These are phyloP conservation scores for Colletotrichum sansevieriae DNA, from an alignment of 2,329 filamentous ascomycete species.

Conservation along the genomic window DNA sequence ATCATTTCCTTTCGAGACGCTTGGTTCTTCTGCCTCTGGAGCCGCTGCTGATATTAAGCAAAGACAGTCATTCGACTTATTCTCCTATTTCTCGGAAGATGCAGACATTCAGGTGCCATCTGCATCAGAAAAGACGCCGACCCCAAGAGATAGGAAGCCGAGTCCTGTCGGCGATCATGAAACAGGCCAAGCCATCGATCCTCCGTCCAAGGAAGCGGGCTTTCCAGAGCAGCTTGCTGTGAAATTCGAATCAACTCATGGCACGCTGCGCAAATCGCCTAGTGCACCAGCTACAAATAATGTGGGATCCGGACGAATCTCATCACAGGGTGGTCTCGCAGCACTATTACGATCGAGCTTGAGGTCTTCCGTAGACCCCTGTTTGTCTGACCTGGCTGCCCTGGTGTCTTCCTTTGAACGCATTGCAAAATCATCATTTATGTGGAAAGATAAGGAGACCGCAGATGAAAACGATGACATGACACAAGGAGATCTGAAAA, in stretches of 20 bases:
- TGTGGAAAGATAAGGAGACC: conserved; percentile 42
- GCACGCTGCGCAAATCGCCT: not conserved
- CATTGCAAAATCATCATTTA: conserved; percentile 45
- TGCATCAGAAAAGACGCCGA: not conserved
- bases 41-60: no score
- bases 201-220: no score
- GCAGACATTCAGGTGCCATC: not conserved
- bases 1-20: conserved; percentile 20
- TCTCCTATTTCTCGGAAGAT: not conserved
- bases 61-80: not conserved
- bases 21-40: conserved; percentile 2
- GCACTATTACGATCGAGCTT: conserved; percentile 33
- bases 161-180: no score
- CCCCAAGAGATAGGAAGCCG: no score
- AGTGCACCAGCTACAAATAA: not conserved
- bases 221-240: no score
- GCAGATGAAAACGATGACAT: not conserved
- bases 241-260: not conserved
- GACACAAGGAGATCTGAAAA: conserved; percentile 14
- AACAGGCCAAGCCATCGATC: no score
- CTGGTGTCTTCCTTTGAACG: conserved; percentile 48
- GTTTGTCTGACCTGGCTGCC: conserved; percentile 47
- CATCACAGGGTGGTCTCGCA: conserved; percentile 24
- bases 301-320: not conserved
- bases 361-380: conserved; percentile 43